phyloP scores from a whole-genome alignment of 2,329 filamentous ascomycete species.

The Aspergillus transmontanensis region DNA sequence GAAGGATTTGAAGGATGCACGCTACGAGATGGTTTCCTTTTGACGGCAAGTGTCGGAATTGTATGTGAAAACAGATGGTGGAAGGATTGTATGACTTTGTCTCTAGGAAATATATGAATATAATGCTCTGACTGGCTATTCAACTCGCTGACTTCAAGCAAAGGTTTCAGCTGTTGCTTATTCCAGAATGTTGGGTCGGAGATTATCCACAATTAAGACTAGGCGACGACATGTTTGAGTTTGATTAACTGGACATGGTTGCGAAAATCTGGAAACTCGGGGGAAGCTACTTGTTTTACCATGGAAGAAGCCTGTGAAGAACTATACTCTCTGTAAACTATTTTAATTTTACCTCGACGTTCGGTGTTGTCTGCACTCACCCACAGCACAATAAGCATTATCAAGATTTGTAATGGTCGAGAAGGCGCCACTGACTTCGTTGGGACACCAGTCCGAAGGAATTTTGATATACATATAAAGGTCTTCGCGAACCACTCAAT shows the following conservation, averaged over 20 bases:
- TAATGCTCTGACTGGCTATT: neutral
- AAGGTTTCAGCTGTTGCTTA: neutral
- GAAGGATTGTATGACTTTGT: neutral
- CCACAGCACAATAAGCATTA: neutral
- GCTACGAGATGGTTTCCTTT: neutral
- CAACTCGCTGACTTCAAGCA: neutral
- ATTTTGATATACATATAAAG: neutral
- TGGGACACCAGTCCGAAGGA: neutral
- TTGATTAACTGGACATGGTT: too few species aligned
- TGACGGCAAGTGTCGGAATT: neutral
- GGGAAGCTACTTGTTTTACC: too few species aligned
- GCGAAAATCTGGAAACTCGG: too few species aligned
- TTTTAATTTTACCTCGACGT: too few species aligned
- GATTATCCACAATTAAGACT: neutral
- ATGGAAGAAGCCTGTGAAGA: too few species aligned
- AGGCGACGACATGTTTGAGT: neutral
- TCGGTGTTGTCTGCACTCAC: neutral
- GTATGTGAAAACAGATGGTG: neutral
- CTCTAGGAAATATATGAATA: too few species aligned
- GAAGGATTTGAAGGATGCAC: neutral
- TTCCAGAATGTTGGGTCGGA: neutral
- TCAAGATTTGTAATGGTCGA: too few species aligned
- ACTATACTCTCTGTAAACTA: too few species aligned
- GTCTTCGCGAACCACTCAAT: neutral
- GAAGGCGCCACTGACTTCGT: neutral